phyloP scores from a whole-genome alignment of 345 rosid genomes.

The Noccaea bulbosa region DNA sequence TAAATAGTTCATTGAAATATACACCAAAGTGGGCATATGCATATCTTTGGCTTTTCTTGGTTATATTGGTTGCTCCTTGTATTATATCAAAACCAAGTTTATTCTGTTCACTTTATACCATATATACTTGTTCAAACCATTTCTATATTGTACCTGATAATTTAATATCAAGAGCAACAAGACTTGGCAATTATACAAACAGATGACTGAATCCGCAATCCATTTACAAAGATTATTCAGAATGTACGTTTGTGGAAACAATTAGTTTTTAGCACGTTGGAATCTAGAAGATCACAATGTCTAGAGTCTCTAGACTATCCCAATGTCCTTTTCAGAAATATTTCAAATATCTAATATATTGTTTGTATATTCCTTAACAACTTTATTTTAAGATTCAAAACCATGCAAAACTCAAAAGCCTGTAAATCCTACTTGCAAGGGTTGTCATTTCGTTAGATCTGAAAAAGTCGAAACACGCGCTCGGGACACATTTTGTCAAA shows the following conservation, averaged over 20 bases:
- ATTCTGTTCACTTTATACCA: slow-evolving; percentile 12
- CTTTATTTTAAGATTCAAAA: slow-evolving; percentile 8
- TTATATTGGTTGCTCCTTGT: slow-evolving; percentile 15
- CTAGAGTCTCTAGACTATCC: neutral
- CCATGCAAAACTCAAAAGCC: slow-evolving; percentile 8
- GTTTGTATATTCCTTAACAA: neutral
- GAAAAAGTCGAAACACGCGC: slow-evolving; percentile 31
- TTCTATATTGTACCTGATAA: neutral
- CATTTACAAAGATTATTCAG: slow-evolving; percentile 1
- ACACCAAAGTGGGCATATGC: slow-evolving; percentile 20
- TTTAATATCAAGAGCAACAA: neutral
- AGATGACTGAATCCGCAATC: neutral
- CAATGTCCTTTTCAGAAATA: slow-evolving; percentile 12
- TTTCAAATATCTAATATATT: neutral
- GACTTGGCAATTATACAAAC: neutral
- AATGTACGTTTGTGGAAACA: neutral
- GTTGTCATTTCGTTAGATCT: slow-evolving; percentile 10
- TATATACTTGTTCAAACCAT: neutral
- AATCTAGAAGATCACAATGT: slow-evolving; percentile 9
- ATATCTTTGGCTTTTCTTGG: slow-evolving; percentile 10
- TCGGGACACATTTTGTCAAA: slow-evolving; percentile 29
- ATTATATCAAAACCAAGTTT: neutral
- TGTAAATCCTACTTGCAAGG: neutral
- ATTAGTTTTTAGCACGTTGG: slow-evolving; percentile 17
- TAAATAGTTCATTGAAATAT: slow-evolving; percentile 22